Conservation (phyloP, 139 green algal genomes). For the Desmodesmus armatus region DNA sequence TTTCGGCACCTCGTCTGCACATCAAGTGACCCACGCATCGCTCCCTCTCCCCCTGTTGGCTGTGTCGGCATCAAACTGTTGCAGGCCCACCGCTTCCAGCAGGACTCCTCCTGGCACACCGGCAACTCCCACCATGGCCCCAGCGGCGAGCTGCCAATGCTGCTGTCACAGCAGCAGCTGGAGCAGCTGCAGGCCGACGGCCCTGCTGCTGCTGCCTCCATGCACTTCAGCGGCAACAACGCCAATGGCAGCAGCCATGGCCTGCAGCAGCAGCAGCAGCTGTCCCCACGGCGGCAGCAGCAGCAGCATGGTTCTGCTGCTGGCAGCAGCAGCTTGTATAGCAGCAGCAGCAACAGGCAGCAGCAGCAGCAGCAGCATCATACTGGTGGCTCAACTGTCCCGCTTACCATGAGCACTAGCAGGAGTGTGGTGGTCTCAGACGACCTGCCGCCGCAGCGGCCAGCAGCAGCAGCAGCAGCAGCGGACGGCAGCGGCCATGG, state of each 20-base stretch:
- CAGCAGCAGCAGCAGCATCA: not conserved
- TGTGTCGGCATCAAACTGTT: not conserved
- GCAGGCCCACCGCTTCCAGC: conserved; percentile 38
- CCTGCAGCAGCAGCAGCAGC: conserved; percentile 23
- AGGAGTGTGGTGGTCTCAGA: not conserved
- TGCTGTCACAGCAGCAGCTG: conserved; percentile 4
- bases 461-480: not conserved
- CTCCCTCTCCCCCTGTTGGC: not conserved
- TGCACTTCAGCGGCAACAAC: not conserved
- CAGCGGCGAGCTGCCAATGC: not conserved
- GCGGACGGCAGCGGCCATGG: not conserved
- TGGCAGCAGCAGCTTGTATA: not conserved
- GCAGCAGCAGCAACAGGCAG: not conserved
- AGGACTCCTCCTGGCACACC: conserved; percentile 38
- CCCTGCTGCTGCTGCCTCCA: conserved; percentile 19
- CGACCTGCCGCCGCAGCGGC: not conserved
- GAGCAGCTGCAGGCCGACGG: not conserved
- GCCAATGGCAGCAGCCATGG: not conserved
- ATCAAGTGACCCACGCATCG: not conserved
- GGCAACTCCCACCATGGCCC: conserved; percentile 26
- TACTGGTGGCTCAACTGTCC: too few species aligned
- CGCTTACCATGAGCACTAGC: too few species aligned
- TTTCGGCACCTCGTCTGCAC: not conserved
- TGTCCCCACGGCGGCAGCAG: not conserved
- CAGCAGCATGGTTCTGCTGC: not conserved